phyloP scores from a whole-genome alignment of 1,284 basidiomycete genomes.

The Jaminaea rosea region DNA sequence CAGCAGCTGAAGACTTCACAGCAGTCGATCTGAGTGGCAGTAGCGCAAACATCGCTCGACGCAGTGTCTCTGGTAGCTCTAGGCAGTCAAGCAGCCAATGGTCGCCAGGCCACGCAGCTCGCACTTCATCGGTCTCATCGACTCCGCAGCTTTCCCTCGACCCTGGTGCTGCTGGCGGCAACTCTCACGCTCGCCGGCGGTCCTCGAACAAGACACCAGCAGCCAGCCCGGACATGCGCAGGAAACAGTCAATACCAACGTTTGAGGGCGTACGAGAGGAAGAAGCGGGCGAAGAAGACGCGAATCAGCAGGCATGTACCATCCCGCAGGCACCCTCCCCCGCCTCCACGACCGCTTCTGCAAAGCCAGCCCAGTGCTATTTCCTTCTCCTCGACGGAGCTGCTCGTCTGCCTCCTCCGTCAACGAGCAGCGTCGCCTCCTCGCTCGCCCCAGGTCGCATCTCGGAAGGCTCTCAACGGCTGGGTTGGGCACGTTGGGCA shows the following conservation, averaged over 20 bases:
- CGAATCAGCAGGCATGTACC: too few species aligned
- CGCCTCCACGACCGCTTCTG: too few species aligned
- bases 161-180: too few species aligned
- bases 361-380: conserved; percentile 5
- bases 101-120: background rate
- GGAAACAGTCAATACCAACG: too few species aligned
- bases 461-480: background rate
- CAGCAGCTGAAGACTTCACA: background rate
- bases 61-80: too few species aligned
- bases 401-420: background rate
- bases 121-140: background rate
- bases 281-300: too few species aligned
- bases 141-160: background rate
- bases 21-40: background rate
- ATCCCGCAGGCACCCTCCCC: too few species aligned
- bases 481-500: conserved; percentile 28
- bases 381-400: conserved; percentile 15
- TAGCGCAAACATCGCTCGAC: background rate
- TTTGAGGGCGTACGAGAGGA: too few species aligned
- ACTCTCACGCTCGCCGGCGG: too few species aligned
- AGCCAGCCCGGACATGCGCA: too few species aligned
- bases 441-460: background rate
- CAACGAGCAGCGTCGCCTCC: background rate
- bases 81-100: too few species aligned
- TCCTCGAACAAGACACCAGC: too few species aligned